Evolutionary conservation across 2,329 filamentous ascomycete genomes (phyloP), one percentile per base, ranked within the genome.

Genomic region (Epichloe gansuensis): DNA sequence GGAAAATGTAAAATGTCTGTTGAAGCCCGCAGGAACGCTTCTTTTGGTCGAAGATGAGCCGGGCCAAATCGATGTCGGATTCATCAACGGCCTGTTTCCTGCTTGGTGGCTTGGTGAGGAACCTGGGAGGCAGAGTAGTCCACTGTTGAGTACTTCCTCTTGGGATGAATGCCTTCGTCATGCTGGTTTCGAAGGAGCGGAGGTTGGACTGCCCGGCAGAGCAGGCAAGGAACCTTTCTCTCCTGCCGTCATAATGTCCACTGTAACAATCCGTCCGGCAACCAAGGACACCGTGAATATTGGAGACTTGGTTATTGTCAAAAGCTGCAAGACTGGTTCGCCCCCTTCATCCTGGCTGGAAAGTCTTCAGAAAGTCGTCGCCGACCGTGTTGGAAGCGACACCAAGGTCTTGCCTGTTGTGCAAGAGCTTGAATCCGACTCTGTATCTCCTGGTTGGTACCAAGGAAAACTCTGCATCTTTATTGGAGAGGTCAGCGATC

Each of bases 11-110:
- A 52, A 54, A 0, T 39, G 47, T 1, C 57, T 68, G 0, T 49
- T 68, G 0, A 65, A 62, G 42, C 58, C 60, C 0, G 63, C 60
- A 3, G 66, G 66, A 0, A 57, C 57, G 13, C 55, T 68, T 0
- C 21, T 68, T 5, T 35, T 46, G n/a, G 31, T 35, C 15, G 45
- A 46, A 35, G 28, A 34, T 21, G n/a, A 5, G 12, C 25, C 5
- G 11, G 25, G 23, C n/a, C 28, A 31, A 2, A 7, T 46, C 42
- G 42, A 23, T 25, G 8, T 25, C 11, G 6, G 4, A 7, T 23
- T 45, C n/a, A n/a, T 23, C 9, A 11, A 9, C 9, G 42, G 42
- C 17, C 42, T 45, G n/a, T n/a, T 23, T 5, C 39, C 39, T 7
- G 7, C 9, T n/a, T 42, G 39, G 39, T 42, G 39, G 39, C 39